These are phyloP conservation scores for Sungouiella thailandica DNA, from an alignment of 805 yeast genomes.

Conservation along the genomic window DNA sequence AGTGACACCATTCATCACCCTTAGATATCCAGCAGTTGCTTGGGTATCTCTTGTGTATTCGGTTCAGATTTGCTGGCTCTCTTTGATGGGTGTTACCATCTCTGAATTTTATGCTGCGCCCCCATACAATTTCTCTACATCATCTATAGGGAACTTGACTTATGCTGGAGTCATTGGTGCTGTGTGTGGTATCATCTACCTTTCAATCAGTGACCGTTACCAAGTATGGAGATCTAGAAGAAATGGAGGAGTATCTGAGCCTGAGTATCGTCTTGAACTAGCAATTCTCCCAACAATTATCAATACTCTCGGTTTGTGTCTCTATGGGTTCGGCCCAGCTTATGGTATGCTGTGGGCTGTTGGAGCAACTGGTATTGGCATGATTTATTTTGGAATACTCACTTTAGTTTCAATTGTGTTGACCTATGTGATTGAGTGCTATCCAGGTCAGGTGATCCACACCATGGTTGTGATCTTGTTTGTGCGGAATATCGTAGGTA, in stretches of 20 bases:
- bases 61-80: conserved; percentile 43
- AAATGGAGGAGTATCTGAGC: conserved; percentile 1
- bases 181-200: neutral
- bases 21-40: conserved; percentile 29
- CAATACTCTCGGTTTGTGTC: conserved; percentile 1
- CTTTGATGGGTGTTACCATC: conserved; percentile 46
- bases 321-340: conserved; percentile 1
- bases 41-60: conserved; percentile 45
- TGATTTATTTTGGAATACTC: conserved; percentile 1
- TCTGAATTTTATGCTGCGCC: conserved; percentile 36
- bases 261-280: conserved; percentile 1
- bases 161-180: neutral
- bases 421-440: conserved; percentile 5
- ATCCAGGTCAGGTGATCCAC: conserved; percentile 3
- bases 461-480: conserved; percentile 3
- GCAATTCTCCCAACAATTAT: neutral
- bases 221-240: neutral
- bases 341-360: conserved; percentile 1
- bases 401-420: neutral
- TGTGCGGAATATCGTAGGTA: conserved; percentile 4
- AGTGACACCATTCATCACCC: neutral
- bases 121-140: conserved; percentile 44
- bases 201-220: neutral
- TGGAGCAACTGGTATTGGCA: conserved; percentile 5
- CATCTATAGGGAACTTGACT: neutral